A percentile compares a stretch with the other conserved stretches of the same genome.
phyloP scores from a whole-genome alignment of 805 yeast species.

The Wickerhamiella alocasiicola region DNA sequence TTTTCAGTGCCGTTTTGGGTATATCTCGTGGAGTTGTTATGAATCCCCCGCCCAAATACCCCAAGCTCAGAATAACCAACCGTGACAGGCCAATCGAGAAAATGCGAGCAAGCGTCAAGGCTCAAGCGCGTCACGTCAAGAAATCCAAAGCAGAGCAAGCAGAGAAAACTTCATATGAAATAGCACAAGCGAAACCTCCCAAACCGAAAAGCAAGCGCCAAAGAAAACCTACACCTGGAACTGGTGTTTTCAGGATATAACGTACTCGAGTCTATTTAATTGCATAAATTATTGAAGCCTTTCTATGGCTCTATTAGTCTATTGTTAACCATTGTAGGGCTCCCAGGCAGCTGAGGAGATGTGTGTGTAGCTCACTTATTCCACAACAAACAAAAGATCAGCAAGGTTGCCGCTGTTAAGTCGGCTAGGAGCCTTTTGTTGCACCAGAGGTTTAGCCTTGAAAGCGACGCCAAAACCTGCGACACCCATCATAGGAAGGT shows the following conservation, averaged over 20 bases:
- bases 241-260: background rate
- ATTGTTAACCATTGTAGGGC: no score
- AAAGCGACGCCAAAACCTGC: slow-evolving; percentile 96
- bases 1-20: slow-evolving; percentile 77
- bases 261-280: no score
- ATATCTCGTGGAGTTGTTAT: slow-evolving; percentile 26
- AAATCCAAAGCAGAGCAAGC: background rate
- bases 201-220: background rate
- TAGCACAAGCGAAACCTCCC: background rate
- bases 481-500: slow-evolving; percentile 75
- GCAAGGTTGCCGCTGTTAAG: slow-evolving; percentile 60
- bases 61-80: background rate
- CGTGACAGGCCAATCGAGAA: background rate
- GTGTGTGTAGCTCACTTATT: slow-evolving; percentile 27
- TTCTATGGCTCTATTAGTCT: no score
- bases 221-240: background rate
- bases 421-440: slow-evolving; percentile 65
- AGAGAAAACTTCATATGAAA: background rate
- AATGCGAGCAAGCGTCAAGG: background rate
- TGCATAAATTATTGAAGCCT: background rate
- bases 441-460: slow-evolving; percentile 94
- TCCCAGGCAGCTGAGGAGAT: no score
- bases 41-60: background rate
- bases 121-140: no score
- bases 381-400: slow-evolving; percentile 72